A percentile compares a stretch with the other conserved stretches of the same genome.
These are phyloP conservation scores for Neonothopanus nambi DNA, from an alignment of 1,284 basidiomycete species.

Conservation along the genomic window DNA sequence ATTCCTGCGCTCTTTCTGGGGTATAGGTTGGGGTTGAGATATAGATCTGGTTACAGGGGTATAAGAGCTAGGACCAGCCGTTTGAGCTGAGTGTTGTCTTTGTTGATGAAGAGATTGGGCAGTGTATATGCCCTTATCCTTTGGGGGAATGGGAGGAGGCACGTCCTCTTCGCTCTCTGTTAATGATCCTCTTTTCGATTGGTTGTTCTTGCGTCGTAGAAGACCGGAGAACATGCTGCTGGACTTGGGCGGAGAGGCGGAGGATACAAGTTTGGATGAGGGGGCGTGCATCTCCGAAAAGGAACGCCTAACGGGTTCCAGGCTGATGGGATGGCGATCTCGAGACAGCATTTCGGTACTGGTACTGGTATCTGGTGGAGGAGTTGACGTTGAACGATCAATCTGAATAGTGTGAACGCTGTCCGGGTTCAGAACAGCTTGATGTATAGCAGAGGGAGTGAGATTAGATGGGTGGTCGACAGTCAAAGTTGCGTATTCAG, in stretches of 20 bases:
- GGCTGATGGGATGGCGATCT: constrained; percentile 5
- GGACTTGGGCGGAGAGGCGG: constrained; percentile 26
- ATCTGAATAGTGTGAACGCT: constrained; percentile 27
- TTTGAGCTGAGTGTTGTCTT: constrained; percentile 1
- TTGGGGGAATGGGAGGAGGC: constrained; percentile 39
- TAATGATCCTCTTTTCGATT: constrained; percentile 28
- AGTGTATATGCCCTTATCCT: constrained; percentile 31
- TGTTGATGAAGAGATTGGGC: neutral
- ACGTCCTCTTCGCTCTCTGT: constrained; percentile 15
- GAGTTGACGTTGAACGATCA: constrained; percentile 23
- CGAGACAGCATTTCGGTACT: constrained; percentile 1
- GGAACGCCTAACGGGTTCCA: constrained; percentile 30
- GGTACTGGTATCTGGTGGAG: constrained; percentile 8
- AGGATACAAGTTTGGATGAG: constrained; percentile 20
- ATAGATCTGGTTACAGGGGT: constrained; percentile 5
- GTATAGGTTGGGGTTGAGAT: neutral
- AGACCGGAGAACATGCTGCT: constrained; percentile 36
- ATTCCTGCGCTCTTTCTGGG: constrained; percentile 22
- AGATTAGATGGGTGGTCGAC: constrained; percentile 42
- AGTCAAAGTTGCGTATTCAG: constrained; percentile 43
- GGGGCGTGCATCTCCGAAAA: constrained; percentile 33
- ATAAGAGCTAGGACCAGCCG: neutral
- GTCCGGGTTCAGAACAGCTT: constrained; percentile 36
- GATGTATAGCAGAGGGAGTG: constrained; percentile 37
- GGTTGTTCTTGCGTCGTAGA: constrained; percentile 32